Conservation (phyloP, 306 rosid species). For the Comarum palustre region DNA sequence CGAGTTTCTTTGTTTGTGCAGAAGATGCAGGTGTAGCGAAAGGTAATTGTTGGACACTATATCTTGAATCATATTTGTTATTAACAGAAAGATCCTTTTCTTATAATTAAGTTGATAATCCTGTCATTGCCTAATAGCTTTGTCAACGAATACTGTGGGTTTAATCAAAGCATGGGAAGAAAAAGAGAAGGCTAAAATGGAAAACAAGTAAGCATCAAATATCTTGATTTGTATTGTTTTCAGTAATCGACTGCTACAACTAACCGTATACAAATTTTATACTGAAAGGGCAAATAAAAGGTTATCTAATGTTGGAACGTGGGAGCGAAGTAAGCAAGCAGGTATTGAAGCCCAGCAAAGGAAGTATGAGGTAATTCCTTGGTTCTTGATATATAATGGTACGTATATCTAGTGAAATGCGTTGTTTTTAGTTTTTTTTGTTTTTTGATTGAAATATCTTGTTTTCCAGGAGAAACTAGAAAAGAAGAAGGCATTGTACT, state of each 20-base stretch:
- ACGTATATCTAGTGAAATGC: background rate
- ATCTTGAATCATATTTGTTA: background rate
- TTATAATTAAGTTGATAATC: background rate
- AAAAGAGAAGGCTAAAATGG: background rate
- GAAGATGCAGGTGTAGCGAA: background rate
- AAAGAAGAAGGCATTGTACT: slow-evolving; percentile 33
- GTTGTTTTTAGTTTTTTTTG: background rate
- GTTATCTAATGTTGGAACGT: slow-evolving; percentile 6
- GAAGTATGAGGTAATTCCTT: slow-evolving; percentile 11
- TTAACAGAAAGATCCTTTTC: background rate
- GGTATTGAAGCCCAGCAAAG: slow-evolving; percentile 8
- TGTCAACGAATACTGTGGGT: slow-evolving; percentile 5
- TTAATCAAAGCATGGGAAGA: slow-evolving; percentile 23
- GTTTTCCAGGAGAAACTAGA: slow-evolving; percentile 32
- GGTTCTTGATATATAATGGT: background rate
- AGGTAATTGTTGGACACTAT: background rate
- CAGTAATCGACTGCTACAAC: background rate
- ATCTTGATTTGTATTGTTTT: background rate
- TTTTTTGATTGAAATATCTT: background rate
- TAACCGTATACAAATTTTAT: background rate
- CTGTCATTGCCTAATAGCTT: slow-evolving; percentile 6
- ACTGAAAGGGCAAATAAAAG: slow-evolving; percentile 9
- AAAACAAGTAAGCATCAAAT: slow-evolving; percentile 9
- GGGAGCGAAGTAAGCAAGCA: slow-evolving; percentile 20
- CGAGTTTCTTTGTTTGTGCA: background rate